phyloP scores from a whole-genome alignment of 306 rosid genomes.

The Dryas alaskensis region DNA sequence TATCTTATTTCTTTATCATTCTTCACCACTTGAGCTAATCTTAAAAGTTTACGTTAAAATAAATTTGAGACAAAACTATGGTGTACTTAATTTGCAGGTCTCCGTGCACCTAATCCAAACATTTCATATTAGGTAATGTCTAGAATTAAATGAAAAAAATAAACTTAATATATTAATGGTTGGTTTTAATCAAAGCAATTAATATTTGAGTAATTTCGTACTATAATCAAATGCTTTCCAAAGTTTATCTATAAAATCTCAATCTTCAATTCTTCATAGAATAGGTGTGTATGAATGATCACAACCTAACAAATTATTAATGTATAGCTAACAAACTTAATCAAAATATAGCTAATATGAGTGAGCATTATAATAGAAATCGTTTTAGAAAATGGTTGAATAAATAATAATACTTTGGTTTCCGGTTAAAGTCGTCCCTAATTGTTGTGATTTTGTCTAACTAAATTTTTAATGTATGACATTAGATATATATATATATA shows the following conservation, averaged over 20 bases:
- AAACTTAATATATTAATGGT: too few species aligned
- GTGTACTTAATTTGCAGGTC: too few species aligned
- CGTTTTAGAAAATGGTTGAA: neutral
- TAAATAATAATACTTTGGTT: neutral
- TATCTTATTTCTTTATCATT: too few species aligned
- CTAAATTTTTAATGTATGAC: too few species aligned
- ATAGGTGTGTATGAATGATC: neutral
- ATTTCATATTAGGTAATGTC: too few species aligned
- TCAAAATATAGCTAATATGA: neutral
- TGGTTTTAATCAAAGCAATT: too few species aligned
- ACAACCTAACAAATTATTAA: neutral
- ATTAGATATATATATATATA: too few species aligned
- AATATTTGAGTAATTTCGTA: neutral
- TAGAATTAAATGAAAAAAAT: too few species aligned
- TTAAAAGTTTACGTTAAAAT: too few species aligned
- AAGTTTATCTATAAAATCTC: neutral
- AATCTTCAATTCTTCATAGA: neutral
- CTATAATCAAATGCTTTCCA: neutral
- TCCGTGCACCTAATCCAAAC: too few species aligned
- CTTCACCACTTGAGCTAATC: too few species aligned
- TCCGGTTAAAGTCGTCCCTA: neutral
- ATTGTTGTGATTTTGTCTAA: neutral
- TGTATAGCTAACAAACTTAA: neutral
- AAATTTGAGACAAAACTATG: too few species aligned
- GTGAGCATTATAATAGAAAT: neutral